These are phyloP conservation scores for Colletotrichum viniferum DNA, from an alignment of 2,329 filamentous ascomycete species.

Conservation along the genomic window DNA sequence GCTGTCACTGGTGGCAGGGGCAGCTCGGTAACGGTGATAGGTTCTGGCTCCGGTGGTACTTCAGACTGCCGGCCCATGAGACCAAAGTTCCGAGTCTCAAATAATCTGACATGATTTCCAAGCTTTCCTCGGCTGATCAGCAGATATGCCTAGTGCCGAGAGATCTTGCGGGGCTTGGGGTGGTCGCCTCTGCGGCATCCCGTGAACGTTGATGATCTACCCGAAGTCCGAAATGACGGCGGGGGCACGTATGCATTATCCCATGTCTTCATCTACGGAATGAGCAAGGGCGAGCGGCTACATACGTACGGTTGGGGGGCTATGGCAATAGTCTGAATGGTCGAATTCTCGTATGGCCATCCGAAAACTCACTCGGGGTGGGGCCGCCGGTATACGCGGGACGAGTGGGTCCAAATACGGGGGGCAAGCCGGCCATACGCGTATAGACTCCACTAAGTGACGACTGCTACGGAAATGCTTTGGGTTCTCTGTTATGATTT, in stretches of 20 bases:
- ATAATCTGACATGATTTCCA: background rate
- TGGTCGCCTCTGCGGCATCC: background rate
- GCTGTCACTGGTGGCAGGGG: slow-evolving; percentile 39
- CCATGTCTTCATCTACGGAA: fast-evolving
- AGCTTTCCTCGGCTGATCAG: background rate
- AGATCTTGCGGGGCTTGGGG: background rate
- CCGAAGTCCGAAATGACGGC: background rate
- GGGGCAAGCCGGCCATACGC: background rate
- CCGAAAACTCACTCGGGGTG: background rate
- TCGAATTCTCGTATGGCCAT: background rate
- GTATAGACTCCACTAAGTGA: background rate
- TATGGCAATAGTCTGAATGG: background rate
- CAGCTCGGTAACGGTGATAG: slow-evolving; percentile 37
- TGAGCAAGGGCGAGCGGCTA: background rate
- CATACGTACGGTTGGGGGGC: background rate
- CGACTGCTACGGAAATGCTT: background rate
- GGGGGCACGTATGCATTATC: background rate
- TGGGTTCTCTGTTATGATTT: background rate
- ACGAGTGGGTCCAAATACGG: background rate
- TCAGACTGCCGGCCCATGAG: background rate
- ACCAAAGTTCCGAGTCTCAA: background rate
- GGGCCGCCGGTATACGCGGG: background rate
- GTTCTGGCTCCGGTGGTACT: slow-evolving; percentile 31
- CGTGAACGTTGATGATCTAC: background rate
- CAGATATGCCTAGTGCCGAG: background rate